phyloP scores from a whole-genome alignment of 257 asterid species.

The Solanum chiquidenum region DNA sequence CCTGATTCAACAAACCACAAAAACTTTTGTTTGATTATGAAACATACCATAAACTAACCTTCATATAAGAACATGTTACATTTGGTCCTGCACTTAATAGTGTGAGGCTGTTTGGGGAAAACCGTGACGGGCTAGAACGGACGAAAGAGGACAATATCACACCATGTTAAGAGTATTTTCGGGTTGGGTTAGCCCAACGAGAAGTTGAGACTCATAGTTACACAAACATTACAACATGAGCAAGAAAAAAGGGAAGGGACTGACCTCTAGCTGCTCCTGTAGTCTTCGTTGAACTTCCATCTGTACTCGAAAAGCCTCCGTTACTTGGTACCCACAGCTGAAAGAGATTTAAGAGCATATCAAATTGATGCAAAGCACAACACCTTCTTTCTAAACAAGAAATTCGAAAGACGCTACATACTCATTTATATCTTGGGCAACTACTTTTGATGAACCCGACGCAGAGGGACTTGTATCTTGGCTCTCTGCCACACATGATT shows the following conservation, averaged over 20 bases:
- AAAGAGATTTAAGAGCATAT: slow-evolving; percentile 1
- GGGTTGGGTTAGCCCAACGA: neutral
- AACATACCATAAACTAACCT: neutral
- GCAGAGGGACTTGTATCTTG: slow-evolving; percentile 74
- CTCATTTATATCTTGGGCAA: slow-evolving; percentile 65
- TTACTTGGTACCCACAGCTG: slow-evolving; percentile 72
- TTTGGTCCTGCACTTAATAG: neutral
- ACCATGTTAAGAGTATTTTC: neutral
- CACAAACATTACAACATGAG: neutral
- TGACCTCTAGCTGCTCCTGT: slow-evolving; percentile 86
- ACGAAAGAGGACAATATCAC: neutral
- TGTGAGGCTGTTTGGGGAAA: neutral
- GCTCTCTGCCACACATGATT: slow-evolving; percentile 62
- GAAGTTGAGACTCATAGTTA: neutral
- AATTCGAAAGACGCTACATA: slow-evolving; percentile 11
- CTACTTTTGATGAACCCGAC: slow-evolving; percentile 53
- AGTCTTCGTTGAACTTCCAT: slow-evolving; percentile 83
- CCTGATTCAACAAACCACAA: slow-evolving; percentile 5
- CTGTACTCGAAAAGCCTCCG: slow-evolving; percentile 86
- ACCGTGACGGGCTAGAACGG: neutral
- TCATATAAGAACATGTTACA: neutral
- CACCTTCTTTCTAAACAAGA: neutral
- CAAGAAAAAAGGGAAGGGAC: neutral
- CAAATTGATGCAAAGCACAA: neutral
- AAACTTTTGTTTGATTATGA: neutral